phyloP scores from a whole-genome alignment of 2,329 filamentous ascomycete species.

The Septoria linicola region DNA sequence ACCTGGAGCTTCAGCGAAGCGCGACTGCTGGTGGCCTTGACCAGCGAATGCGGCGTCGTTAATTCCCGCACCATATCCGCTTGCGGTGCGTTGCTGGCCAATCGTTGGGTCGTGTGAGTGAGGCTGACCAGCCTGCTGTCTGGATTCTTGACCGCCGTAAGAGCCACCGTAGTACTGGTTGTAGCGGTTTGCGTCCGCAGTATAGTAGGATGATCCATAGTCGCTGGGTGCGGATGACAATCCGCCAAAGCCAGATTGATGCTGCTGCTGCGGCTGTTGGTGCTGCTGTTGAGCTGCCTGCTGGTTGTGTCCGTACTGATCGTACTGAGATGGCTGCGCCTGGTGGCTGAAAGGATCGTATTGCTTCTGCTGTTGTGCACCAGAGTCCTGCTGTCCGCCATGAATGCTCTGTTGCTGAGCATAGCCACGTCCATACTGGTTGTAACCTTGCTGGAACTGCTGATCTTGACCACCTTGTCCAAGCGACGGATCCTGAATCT shows the following conservation, averaged over 20 bases:
- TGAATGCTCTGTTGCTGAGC: conserved; percentile 49
- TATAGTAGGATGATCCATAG: conserved; percentile 77
- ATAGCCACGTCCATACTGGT: conserved; percentile 67
- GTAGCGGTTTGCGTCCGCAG: conserved; percentile 72
- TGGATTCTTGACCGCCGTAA: conserved; percentile 52
- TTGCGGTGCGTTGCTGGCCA: conserved; percentile 72
- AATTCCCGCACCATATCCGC: conserved; percentile 66
- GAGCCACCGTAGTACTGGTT: conserved; percentile 60
- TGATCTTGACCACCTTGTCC: conserved; percentile 54
- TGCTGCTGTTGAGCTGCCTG: conserved; percentile 57
- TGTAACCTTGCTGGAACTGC: conserved; percentile 50
- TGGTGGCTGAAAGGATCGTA: conserved; percentile 87
- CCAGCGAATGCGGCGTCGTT: conserved; percentile 52
- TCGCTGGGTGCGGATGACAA: conserved; percentile 75
- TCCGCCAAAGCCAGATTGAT: conserved; percentile 60
- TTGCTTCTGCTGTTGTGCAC: conserved; percentile 71
- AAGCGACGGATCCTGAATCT: conserved; percentile 45
- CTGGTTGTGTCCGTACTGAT: conserved; percentile 47
- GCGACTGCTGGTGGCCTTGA: conserved; percentile 52
- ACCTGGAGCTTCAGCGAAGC: conserved; percentile 73
- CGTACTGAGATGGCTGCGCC: conserved; percentile 52
- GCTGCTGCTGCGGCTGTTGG: conserved; percentile 54
- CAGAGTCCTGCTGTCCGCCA: conserved; percentile 55
- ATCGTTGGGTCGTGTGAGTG: conserved; percentile 68
- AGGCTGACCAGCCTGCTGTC: conserved; percentile 31